Base-by-base conservation (phyloP, 2,329 filamentous ascomycete species). In the Fusarium praegraminearum region DNA sequence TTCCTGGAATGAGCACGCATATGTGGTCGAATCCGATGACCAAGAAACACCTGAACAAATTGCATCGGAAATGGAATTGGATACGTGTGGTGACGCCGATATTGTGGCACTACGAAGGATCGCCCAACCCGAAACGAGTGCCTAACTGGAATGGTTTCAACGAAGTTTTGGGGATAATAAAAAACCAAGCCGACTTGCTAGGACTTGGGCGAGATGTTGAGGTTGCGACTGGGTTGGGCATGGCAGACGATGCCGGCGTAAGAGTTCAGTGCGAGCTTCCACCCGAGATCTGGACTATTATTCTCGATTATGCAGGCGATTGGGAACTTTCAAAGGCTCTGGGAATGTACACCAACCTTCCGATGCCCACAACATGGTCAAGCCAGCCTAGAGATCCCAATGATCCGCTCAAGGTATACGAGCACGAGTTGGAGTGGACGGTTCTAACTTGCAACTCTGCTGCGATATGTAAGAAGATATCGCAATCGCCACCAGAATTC, bases 11-110 rank as follows among this genome's bases (percentile, higher is more conserved):
- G 94, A 95, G 92, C 35, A 89, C 89, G 2, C 87, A 92, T 64
- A 94, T 95, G 89, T 97, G 93, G 93, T 90, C 94, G 76, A 94
- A 96, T 74, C 93, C 94, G 4, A 90, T 94, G 81, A 97, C 93
- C 18, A 93, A 92, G 81, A 91, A 93, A 74, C 94, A 97, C 76
- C 86, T 97, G 65, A 91, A 88, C 79, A 96, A 97, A 80, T 88
- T 97, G 43, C 87, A 90, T 69, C 85, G 89, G 67, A 94, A 93
- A 78, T 97, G 93, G 93, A 90, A 90, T 55, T 97, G 93, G 93
- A 88, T 97, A 54, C 87, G 91, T 66, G 89, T 96, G 44, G 86
- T 97, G 77, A 86, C 91, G 43, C 93, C 94, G 0, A 89, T 97
- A 35, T 80, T 97, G 18, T 97, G 93, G 93, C 88, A 90, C 70